Conservation (phyloP, 805 yeast species). For the Metschnikowia similis region DNA sequence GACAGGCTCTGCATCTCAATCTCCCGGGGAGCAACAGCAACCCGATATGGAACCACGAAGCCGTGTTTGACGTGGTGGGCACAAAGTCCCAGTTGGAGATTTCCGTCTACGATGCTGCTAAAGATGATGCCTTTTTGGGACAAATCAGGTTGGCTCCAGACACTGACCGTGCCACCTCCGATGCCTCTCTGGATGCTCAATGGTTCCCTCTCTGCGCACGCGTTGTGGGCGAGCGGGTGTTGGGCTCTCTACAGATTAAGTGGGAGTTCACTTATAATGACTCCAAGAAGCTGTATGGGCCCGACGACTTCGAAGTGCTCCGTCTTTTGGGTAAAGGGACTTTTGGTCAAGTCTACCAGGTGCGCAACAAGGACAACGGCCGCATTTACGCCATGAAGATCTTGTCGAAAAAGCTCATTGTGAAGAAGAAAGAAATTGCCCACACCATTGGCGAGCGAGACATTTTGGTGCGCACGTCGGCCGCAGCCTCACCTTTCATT, state of each 20-base stretch:
- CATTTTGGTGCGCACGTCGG: slow-evolving; percentile 87
- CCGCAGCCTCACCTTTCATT: slow-evolving; percentile 85
- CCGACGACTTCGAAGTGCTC: slow-evolving; percentile 89
- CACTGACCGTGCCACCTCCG: slow-evolving; percentile 32
- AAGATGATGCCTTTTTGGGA: slow-evolving; percentile 82
- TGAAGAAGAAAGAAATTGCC: slow-evolving; percentile 94
- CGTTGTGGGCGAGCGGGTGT: slow-evolving; percentile 66
- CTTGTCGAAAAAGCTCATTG: slow-evolving; percentile 88
- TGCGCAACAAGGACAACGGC: slow-evolving; percentile 80
- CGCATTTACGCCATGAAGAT: slow-evolving; percentile 98
- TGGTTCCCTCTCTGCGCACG: slow-evolving; percentile 79
- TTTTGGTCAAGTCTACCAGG: slow-evolving; percentile 97
- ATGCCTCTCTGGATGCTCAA: slow-evolving; percentile 45
- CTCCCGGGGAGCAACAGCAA: slow-evolving; percentile 31
- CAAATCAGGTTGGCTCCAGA: slow-evolving; percentile 72
- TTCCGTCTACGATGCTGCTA: slow-evolving; percentile 83
- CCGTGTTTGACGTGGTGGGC: slow-evolving; percentile 87
- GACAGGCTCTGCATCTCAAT: slow-evolving; percentile 36
- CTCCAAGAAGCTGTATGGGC: slow-evolving; percentile 77
- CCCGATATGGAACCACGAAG: slow-evolving; percentile 90
- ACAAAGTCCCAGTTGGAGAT: slow-evolving; percentile 79
- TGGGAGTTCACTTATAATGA: slow-evolving; percentile 66
- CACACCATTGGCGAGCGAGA: slow-evolving; percentile 97
- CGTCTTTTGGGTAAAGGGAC: slow-evolving; percentile 93
- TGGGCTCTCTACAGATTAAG: slow-evolving; percentile 73